These are phyloP conservation scores for Trypanosoma avium DNA, from an alignment of 208 protist genomes.

Conservation along the genomic window DNA sequence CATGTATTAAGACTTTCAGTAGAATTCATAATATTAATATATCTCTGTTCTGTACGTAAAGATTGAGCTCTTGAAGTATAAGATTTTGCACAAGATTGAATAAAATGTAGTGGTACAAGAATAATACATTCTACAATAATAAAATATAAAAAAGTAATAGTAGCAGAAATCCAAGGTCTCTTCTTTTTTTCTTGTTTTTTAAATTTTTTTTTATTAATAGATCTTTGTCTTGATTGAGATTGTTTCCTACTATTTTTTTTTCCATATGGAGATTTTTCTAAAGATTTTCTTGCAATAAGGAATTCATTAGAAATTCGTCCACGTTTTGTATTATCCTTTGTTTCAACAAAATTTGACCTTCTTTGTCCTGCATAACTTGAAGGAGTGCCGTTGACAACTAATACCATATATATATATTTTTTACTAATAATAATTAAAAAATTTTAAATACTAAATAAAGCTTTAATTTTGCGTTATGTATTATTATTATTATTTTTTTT, in stretches of 20 bases:
- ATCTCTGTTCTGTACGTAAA: conserved; percentile 41
- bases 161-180: not conserved
- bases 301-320: not conserved
- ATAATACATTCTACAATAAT: conserved; percentile 12
- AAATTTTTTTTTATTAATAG: not conserved
- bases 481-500: too few relatives aligned
- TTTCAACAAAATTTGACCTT: not conserved
- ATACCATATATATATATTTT: not conserved
- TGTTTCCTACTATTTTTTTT: conserved; percentile 5
- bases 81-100: conserved; percentile 26
- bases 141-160: conserved; percentile 8
- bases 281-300: not conserved
- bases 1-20: conserved; percentile 49
- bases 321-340: not conserved
- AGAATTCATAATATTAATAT: conserved; percentile 53
- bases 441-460: too few relatives aligned
- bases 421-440: too few relatives aligned
- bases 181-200: not conserved
- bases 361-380: not conserved
- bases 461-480: too few relatives aligned
- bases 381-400: too few relatives aligned
- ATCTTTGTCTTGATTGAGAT: not conserved
- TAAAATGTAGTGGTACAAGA: conserved; percentile 8
- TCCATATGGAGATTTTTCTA: not conserved
- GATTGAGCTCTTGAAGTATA: conserved; percentile 38